These are phyloP conservation scores for Ophiostoma quercus DNA, from an alignment of 2,329 filamentous ascomycete species.

Conservation along the genomic window DNA sequence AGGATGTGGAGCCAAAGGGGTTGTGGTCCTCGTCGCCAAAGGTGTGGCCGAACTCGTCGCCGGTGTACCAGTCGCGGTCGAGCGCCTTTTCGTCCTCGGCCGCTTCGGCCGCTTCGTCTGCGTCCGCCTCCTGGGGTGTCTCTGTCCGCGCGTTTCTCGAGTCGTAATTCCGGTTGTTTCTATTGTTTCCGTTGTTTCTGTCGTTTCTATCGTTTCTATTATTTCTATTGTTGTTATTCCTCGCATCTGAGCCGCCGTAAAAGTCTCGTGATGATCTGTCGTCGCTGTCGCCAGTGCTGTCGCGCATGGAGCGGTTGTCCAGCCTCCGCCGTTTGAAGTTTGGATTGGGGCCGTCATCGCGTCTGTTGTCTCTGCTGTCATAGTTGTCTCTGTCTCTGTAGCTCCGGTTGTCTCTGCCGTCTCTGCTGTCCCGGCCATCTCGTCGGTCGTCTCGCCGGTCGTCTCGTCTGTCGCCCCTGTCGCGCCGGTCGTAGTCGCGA, in stretches of 20 bases:
- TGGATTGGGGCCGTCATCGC: constrained; percentile 25
- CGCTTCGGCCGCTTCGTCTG: constrained; percentile 55
- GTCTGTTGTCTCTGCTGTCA: neutral
- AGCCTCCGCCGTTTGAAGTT: constrained; percentile 57
- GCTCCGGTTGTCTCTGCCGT: constrained; percentile 3
- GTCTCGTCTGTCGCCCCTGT: constrained; percentile 10
- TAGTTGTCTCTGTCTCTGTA: neutral
- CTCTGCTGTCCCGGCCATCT: neutral
- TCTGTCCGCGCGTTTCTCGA: constrained; percentile 26
- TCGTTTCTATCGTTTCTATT: neutral
- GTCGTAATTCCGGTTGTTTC: neutral
- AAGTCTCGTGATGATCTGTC: constrained; percentile 43
- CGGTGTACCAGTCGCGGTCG: constrained; percentile 89
- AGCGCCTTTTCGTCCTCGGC: constrained; percentile 68
- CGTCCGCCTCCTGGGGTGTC: constrained; percentile 50
- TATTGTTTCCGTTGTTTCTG: neutral
- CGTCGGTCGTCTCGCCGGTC: constrained; percentile 14
- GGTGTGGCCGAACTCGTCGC: constrained; percentile 74
- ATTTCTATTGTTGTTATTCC: neutral
- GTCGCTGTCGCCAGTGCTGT: constrained; percentile 55
- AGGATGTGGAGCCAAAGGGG: constrained; percentile 74
- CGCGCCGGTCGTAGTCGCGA: constrained; percentile 16
- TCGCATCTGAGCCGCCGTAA: constrained; percentile 21
- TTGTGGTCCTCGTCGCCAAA: constrained; percentile 93
- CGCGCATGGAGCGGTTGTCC: constrained; percentile 48